Conservation (phyloP, 2,329 filamentous ascomycete genomes). For the Fusarium kyushuense region DNA sequence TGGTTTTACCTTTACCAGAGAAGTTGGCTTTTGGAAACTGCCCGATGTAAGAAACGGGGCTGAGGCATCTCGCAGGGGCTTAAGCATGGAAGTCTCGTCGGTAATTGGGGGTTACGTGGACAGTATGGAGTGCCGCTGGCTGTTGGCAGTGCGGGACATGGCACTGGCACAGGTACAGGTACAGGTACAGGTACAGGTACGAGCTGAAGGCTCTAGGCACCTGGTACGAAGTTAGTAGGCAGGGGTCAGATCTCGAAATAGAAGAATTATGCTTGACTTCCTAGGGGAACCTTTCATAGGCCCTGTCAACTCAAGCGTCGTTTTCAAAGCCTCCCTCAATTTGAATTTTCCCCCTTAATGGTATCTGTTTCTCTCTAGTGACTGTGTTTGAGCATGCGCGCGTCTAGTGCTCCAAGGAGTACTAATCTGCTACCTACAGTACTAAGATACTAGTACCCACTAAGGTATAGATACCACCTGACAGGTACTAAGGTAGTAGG, state of each 20-base stretch:
- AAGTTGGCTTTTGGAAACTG: conserved; percentile 25
- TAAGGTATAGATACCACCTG: conserved; percentile 16
- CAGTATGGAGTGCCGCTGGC: conserved; percentile 5
- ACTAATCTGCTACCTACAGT: no score
- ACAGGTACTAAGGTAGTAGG: no score
- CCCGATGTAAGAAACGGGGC: conserved; percentile 41
- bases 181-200: conserved; percentile 14
- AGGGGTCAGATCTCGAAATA: not conserved
- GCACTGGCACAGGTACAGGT: conserved; percentile 11
- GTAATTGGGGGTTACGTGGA: conserved; percentile 44
- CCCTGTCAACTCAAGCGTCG: not conserved
- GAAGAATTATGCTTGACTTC: conserved; percentile 9
- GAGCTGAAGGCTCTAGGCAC: not conserved
- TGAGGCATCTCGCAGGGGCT: conserved; percentile 6
- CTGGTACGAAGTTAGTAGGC: not conserved
- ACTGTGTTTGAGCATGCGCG: conserved; percentile 39
- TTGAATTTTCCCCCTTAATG: not conserved
- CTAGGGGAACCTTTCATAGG: not conserved
- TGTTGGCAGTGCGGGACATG: not conserved
- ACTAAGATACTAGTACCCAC: no score
- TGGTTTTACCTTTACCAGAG: conserved; percentile 5
- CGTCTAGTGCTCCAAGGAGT: conserved; percentile 24
- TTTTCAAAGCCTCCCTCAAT: not conserved
- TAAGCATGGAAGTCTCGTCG: not conserved
- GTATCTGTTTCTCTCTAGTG: not conserved